Evolutionary conservation across 495 filamentous ascomycete species (phyloP), one percentile per base, ranked within the genome.

Genomic region (Neurospora sp.): DNA sequence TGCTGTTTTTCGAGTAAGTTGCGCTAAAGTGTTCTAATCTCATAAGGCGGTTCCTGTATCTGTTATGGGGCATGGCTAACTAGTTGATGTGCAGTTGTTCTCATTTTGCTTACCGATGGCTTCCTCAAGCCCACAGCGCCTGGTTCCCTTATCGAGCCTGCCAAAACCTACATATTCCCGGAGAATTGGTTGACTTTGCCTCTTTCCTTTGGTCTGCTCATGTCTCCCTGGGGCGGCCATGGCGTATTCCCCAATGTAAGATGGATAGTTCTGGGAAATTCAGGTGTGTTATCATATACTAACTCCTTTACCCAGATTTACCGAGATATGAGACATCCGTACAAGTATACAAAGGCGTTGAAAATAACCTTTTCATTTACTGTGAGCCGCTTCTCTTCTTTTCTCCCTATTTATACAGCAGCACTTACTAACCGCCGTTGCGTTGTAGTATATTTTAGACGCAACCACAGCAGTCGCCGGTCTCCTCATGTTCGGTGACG

Each of bases 141-240:
- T 3, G 96, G 96, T 14, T 97, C 94, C 5, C 87, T 99, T 8
- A 85, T 89, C 40, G 86, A 96, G 70, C 96, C 96, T n/a, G 93
- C 94, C 41, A 82, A 80, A 44, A 96, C 93, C 1, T 88, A 90
- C 78, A 80, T 95, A 48, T 91, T 97, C 73, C 96, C 96, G 2
- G 82, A 86, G 17, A 92, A 94, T 76, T 99, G 96, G 96, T 84
- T 89, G 59, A 96, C 94, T 1, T 75, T 99, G 22, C 96, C 96
- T n/a, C 83, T 98, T 22, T 93, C 93, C 40, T 94, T 98, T 77
- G 96, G 96, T n/a, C 85, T 99, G 12, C 86, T 98, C 38, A 98
- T 98, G 94, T 93, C 94, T 35, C 94, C 95, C 1, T 99, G 94
- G 94, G 96, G 96, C 75, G 96, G 96, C 8, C 96, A 98, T 78